A percentile compares a stretch with the other conserved stretches of the same genome.
Conservation (phyloP, 2,329 filamentous ascomycete species). For the Arthrobotrys pseudoclavata region DNA sequence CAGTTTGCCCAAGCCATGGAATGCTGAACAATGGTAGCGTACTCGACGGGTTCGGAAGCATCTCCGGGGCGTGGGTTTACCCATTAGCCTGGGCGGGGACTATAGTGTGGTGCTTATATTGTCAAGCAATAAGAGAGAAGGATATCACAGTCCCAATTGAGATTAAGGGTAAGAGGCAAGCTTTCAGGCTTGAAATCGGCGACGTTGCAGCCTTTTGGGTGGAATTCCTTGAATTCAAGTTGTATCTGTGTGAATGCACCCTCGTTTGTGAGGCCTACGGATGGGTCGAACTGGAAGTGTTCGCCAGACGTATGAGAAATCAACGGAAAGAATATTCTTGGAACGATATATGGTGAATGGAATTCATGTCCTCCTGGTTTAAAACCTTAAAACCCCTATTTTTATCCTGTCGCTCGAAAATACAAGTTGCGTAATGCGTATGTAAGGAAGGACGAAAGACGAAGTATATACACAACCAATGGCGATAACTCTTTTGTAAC, state of each 20-base stretch:
- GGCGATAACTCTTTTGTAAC: neutral
- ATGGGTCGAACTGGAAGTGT: neutral
- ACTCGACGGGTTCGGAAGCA: neutral
- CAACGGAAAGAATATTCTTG: neutral
- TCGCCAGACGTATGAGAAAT: neutral
- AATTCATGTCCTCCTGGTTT: neutral
- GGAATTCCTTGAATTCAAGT: neutral
- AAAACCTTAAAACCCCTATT: neutral
- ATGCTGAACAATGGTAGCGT: neutral
- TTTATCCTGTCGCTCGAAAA: conserved; percentile 1
- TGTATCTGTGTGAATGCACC: neutral
- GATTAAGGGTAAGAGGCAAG: neutral
- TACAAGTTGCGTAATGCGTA: conserved; percentile 3
- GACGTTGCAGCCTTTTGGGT: neutral
- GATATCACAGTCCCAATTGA: neutral
- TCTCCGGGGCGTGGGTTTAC: neutral
- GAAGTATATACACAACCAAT: conserved; percentile 36
- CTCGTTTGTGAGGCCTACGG: neutral
- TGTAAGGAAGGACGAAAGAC: conserved; percentile 1
- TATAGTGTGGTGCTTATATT: neutral
- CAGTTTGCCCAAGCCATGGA: neutral
- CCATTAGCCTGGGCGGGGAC: neutral
- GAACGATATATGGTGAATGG: conserved; percentile 5
- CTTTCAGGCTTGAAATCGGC: neutral
- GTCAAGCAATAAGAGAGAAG: neutral